Base-by-base conservation (phyloP, 805 yeast species). In the Wickerhamiella allomyrinae region DNA sequence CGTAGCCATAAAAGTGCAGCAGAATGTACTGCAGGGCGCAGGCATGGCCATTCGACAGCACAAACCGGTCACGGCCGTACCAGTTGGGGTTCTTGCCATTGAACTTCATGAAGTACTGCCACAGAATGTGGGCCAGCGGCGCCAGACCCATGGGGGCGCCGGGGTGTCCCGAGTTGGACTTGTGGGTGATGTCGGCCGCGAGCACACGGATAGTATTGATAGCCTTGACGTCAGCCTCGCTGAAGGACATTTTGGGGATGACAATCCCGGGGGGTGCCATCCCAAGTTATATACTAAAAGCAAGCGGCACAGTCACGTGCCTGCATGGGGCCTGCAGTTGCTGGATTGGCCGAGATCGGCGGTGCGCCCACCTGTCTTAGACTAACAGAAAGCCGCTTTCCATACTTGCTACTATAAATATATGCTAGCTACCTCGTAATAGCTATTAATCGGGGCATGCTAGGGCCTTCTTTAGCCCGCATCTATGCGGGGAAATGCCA, bases 111-210 rank as follows among this genome's bases (percentile, higher is more conserved):
- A 74, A 74, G 63, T 76, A 72, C 56, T 64, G 62, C 76, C 79
- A 84, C 50, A 89, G 63, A 44, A 77, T 79, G 65, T 89, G 96
- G 49, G 96, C 94, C 47, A 87, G 79, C 37, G 96, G 95, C 14
- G 98, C 96, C 66, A 89, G 70, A 50, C 97, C 97, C 75, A 89
- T 77, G 57, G 97, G 97, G 41, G 98, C 97, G 53, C 98, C 98
- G 43, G 98, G 98, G 69, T 89, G 98, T 53, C 98, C 98, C 47
- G 95, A 80, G 67, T 89, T 81, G 57, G 96, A 89, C 66, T 76
- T 73, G 46, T 79, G 71, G 48, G 84, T 93, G 51, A 82, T 77
- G 63, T 89, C 98, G 42, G 82, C 80, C 27, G 97, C 77, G 56
- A 89, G 73, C 47, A 79, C 67, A 69, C 95, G 85, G 69, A 89